Evolutionary conservation across 2,329 filamentous ascomycete genomes (phyloP).

Genomic region (Xylaria arbuscula): DNA sequence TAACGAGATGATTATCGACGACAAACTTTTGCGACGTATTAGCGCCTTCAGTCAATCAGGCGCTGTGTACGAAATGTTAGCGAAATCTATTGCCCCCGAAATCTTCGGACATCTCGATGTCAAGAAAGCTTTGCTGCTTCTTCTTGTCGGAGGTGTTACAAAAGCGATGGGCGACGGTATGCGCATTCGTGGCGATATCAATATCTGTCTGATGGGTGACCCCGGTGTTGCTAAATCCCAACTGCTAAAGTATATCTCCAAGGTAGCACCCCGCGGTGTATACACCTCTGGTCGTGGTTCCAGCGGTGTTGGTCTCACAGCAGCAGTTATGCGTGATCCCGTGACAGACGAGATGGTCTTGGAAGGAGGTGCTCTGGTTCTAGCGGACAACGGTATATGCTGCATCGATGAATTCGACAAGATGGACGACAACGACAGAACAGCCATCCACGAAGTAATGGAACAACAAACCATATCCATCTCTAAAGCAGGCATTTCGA

Average conservation of each 20-base stretch:
- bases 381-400: conserved; percentile 86
- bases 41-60: conserved; percentile 86
- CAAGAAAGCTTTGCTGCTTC: conserved; percentile 95
- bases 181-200: conserved; percentile 98
- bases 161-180: conserved; percentile 98
- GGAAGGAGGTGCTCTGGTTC: conserved; percentile 81
- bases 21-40: conserved; percentile 82
- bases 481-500: conserved; percentile 77
- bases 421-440: conserved; percentile 86
- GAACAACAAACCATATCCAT: conserved; percentile 89
- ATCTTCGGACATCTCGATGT: conserved; percentile 97
- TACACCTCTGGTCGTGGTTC: conserved; percentile 85
- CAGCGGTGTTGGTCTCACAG: conserved; percentile 84
- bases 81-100: conserved; percentile 95
- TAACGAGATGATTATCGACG: conserved; percentile 88
- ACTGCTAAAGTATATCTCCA: conserved; percentile 96
- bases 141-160: conserved; percentile 94
- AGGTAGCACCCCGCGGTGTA: conserved; percentile 92
- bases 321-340: conserved; percentile 84
- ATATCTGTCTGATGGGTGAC: conserved; percentile 98
- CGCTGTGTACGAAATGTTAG: conserved; percentile 94
- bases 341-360: conserved; percentile 88
- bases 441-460: conserved; percentile 89
- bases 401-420: conserved; percentile 91
- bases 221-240: conserved; percentile 99